phyloP scores from a whole-genome alignment of 1,284 basidiomycete species.

The Thecaphora frezii region DNA sequence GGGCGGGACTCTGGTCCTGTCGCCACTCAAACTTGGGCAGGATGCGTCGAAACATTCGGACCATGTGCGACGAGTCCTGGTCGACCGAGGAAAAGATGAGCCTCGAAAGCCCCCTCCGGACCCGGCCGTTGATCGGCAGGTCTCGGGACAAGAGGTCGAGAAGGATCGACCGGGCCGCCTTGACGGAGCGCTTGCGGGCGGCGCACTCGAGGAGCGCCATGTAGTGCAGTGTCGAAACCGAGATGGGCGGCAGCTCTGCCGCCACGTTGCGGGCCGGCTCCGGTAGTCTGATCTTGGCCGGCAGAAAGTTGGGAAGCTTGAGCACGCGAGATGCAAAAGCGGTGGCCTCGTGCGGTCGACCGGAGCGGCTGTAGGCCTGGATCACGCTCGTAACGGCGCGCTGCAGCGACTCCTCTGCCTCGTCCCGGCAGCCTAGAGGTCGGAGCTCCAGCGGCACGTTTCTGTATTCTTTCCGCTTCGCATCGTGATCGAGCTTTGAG shows the following conservation, averaged over 20 bases:
- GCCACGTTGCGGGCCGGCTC: background rate
- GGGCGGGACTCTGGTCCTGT: background rate
- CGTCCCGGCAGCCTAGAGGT: background rate
- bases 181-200: slow-evolving; percentile 10
- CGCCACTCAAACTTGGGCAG: background rate
- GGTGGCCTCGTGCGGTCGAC: slow-evolving; percentile 17
- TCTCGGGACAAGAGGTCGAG: slow-evolving; percentile 8
- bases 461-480: too few species aligned
- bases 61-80: background rate
- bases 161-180: slow-evolving; percentile 13
- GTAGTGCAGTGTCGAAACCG: slow-evolving; percentile 17
- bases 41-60: background rate
- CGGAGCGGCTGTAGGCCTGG: slow-evolving; percentile 11
- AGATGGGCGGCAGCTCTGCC: slow-evolving; percentile 2
- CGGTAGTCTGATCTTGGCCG: background rate
- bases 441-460: background rate
- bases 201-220: slow-evolving; percentile 24
- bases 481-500: too few species aligned
- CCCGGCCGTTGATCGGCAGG: background rate
- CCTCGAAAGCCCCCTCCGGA: background rate
- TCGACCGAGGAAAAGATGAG: background rate
- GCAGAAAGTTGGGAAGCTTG: slow-evolving; percentile 18
- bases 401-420: slow-evolving; percentile 5
- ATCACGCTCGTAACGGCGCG: slow-evolving; percentile 12
- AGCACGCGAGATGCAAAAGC: slow-evolving; percentile 17